A percentile compares a stretch with the other conserved stretches of the same genome.
These are phyloP conservation scores for Plasmodium vivax DNA, from an alignment of 169 alveolate species.

Conservation along the genomic window DNA sequence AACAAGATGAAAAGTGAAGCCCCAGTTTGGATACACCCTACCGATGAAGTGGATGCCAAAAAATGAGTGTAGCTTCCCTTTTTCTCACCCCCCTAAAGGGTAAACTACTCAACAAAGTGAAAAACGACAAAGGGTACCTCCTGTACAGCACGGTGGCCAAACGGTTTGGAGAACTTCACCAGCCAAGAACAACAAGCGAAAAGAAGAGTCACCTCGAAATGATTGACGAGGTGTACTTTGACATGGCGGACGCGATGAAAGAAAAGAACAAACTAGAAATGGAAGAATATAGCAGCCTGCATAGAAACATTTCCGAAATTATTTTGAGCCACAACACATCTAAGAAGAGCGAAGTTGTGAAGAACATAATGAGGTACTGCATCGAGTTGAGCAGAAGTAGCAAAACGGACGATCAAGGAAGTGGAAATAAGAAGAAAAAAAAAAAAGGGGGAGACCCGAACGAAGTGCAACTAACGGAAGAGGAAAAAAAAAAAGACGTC, in stretches of 20 bases:
- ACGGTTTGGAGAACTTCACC: constrained; percentile 54
- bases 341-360: constrained; percentile 36
- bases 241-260: constrained; percentile 67
- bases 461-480: not conserved
- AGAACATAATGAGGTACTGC: constrained; percentile 53
- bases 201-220: constrained; percentile 50
- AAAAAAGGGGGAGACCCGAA: not conserved
- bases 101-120: not conserved
- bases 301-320: constrained; percentile 46
- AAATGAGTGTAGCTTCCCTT: not conserved
- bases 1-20: not conserved
- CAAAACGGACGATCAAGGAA: not conserved
- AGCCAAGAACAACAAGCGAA: constrained; percentile 54
- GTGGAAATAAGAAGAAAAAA: not conserved
- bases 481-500: not conserved
- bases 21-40: not conserved
- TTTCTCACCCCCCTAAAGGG: not conserved
- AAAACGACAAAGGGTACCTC: not conserved
- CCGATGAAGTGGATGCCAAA: not conserved
- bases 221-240: constrained; percentile 56
- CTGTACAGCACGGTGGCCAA: constrained; percentile 26
- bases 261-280: constrained; percentile 48
- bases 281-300: constrained; percentile 49
- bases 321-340: constrained; percentile 30
- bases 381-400: constrained; percentile 17